Evolutionary conservation across 106 monocot species (phyloP), one percentile per base, ranked within the genome.

Genomic region (Vanilla planifolia): DNA sequence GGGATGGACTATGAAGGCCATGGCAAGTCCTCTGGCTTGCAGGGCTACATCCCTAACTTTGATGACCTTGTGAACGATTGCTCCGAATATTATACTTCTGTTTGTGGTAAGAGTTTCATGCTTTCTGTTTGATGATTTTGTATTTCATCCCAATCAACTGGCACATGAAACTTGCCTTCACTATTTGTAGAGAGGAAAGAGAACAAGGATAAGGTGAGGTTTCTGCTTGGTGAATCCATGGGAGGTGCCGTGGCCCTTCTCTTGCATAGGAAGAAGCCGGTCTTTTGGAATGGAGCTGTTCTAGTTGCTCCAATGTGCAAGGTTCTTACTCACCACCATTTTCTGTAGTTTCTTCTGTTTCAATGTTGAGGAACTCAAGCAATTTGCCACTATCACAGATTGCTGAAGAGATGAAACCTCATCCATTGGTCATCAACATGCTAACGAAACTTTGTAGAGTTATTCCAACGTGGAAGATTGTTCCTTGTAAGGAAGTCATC

Each of bases 221-320:
- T 67, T 61, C 59, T 84, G 2, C 71, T 84, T 0, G 83, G 83
- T 6, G 83, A 84, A 55, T 84, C 83, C 59, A 84, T 84, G 83
- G 83, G 83, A 52, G 83, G 83, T 55, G 83, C 74, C 14, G 75
- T 84, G 15, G 78, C 42, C 6, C 56, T 84, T 44, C 55, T 63
- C 6, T 46, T 78, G 20, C 83, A 83, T 33, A 50, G 67, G 55
- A 78, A 74, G 60, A 52, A 53, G 9, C 78, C 78, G 4, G 28
- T 14, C 8, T 83, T 64, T 34, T 83, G 83, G 83, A 42, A 75
- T 32, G 78, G 78, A 17, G 78, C 75, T 27, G 70, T 78, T 55
- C 51, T 81, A 23, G 81, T 81, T 37, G 81, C 81, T 52, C 81
- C 81, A 19, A 81, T 81, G 81, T 81, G 81, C 72, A 81, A 81